Evolutionary conservation across 306 rosid species (phyloP), one percentile per base, ranked within the genome.

Genomic region (Ammopiptanthus mongolicus): DNA sequence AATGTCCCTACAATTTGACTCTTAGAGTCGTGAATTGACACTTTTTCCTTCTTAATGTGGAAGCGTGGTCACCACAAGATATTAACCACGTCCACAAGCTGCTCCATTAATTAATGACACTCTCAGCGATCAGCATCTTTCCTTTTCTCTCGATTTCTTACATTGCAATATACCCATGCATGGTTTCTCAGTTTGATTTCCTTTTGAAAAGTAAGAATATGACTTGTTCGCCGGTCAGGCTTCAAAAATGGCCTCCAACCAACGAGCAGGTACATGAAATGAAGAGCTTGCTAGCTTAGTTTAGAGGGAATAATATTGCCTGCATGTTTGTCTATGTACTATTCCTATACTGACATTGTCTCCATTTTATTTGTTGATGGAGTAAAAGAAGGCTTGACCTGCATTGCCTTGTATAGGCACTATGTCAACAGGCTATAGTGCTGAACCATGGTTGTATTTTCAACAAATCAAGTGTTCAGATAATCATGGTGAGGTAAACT

Each of bases 1-100:
- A 82, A 79, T 78, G 85, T 17, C 82, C 86, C 86, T 39, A 48
- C 67, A 41, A 4, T 59, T 77, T 72, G 86, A 82, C 82, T 51
- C 63, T n/a, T 12, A 31, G 68, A 66, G 44, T 80, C 28, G 4
- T 48, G 47, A 72, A 66, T 48, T 75, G 67, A 77, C 86, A 65
- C 79, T 33, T 46, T 41, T 47, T 22, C 21, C 18, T 34, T 34
- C 66, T 51, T 50, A 41, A 66, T 39, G 80, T 72, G 86, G 67
- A 72, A 14, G 36, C 79, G 50, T n/a, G 31, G 41, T 50, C 73
- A 65, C 80, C 86, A 77, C 86, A 71, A 64, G 69, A 76, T 64
- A 28, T 10, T 48, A 57, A 46, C 51, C 80, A 37, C 21, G 29
- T 25, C 51, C 56, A 18, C 55, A 68, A 22, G 31, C 50, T 53